These are phyloP conservation scores for Veloporphyrellus conicus DNA, from an alignment of 1,284 basidiomycete species.

Conservation along the genomic window DNA sequence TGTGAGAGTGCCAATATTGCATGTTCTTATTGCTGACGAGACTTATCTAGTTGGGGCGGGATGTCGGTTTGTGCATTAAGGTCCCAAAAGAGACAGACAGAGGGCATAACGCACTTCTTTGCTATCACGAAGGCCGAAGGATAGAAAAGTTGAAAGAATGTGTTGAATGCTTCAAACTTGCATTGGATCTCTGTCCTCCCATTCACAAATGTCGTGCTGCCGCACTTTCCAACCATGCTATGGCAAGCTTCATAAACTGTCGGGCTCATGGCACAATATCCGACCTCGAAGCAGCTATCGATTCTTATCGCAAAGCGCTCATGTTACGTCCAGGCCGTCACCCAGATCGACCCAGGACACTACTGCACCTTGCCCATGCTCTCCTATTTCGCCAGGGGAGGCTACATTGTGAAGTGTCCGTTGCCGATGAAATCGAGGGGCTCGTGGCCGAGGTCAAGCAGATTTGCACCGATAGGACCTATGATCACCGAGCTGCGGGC, in stretches of 20 bases:
- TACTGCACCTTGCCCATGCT: background rate
- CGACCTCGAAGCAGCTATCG: background rate
- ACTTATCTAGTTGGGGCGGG: background rate
- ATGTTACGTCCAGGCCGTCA: background rate
- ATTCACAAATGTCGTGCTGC: background rate
- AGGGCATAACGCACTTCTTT: background rate
- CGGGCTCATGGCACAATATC: background rate
- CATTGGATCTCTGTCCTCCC: background rate
- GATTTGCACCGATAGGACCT: background rate
- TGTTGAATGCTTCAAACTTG: background rate
- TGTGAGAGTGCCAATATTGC: background rate
- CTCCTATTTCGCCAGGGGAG: background rate
- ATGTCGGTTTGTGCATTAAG: background rate
- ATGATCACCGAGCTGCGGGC: too few relatives aligned
- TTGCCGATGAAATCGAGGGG: background rate
- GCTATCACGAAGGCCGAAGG: background rate
- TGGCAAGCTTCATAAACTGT: background rate
- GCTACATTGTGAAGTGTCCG: background rate
- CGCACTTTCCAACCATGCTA: background rate
- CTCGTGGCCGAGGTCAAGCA: background rate
- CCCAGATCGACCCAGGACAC: background rate
- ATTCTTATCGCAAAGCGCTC: background rate
- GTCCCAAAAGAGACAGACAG: background rate
- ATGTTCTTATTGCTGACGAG: background rate
- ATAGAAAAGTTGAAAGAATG: background rate